Conservation (phyloP, 2,329 filamentous ascomycete genomes). For the Massarina eburnea region DNA sequence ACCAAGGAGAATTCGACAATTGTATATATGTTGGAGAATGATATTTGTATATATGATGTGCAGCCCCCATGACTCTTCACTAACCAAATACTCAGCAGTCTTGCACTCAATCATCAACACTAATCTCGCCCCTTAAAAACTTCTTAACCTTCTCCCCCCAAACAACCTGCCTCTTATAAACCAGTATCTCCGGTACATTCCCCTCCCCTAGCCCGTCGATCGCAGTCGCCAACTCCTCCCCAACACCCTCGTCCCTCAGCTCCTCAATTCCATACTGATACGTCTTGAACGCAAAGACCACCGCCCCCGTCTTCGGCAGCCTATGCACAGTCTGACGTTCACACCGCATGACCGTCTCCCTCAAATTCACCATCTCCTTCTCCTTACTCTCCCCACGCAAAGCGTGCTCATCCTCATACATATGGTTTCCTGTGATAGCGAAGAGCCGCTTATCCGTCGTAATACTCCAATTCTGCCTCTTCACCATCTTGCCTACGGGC, state of each 20-base stretch:
- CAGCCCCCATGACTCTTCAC: neutral
- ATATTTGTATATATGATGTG: constrained; percentile 1
- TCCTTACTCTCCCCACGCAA: constrained; percentile 20
- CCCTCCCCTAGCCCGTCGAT: constrained; percentile 62
- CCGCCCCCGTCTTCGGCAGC: constrained; percentile 54
- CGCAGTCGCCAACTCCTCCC: constrained; percentile 56
- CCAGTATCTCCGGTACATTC: constrained; percentile 58
- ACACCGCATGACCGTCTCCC: constrained; percentile 53
- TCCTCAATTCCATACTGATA: constrained; percentile 60
- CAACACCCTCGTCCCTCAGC: constrained; percentile 59
- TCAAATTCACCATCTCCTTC: constrained; percentile 42
- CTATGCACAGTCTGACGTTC: constrained; percentile 66
- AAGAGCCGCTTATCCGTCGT: constrained; percentile 47
- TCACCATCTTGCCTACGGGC: constrained; percentile 57
- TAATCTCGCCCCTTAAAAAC: constrained; percentile 46
- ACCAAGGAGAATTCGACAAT: neutral
- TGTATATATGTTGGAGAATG: neutral
- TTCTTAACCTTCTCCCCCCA: constrained; percentile 59
- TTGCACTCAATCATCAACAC: constrained; percentile 10
- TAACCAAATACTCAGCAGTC: neutral
- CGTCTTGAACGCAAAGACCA: constrained; percentile 66
- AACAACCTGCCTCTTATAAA: constrained; percentile 60
- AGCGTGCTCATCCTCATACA: constrained; percentile 39
- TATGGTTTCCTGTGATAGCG: constrained; percentile 46
- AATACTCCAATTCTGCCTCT: constrained; percentile 58